These are phyloP conservation scores for Phaffia tasmanica DNA, from an alignment of 768 basidiomycete genomes.

Conservation along the genomic window DNA sequence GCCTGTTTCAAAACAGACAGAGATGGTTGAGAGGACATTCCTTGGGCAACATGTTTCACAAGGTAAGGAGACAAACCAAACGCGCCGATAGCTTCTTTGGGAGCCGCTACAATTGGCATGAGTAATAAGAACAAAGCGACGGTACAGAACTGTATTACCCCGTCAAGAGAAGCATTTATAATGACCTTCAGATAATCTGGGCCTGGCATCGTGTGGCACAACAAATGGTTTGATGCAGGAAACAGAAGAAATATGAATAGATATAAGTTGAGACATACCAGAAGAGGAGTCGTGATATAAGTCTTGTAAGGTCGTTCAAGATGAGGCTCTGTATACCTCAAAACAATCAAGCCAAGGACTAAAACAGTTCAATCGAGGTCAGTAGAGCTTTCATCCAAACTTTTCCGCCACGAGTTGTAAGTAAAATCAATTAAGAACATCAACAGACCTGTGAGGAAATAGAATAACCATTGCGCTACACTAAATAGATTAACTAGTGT, in stretches of 20 bases:
- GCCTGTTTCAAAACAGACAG: not conserved
- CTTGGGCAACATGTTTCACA: too few species aligned
- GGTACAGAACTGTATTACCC: conserved; percentile 18
- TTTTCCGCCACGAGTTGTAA: not conserved
- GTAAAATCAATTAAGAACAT: conserved; percentile 43
- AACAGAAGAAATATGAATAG: not conserved
- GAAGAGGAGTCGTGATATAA: conserved; percentile 12
- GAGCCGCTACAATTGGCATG: conserved; percentile 91
- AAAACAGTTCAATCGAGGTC: conserved; percentile 31
- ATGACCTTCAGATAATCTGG: not conserved
- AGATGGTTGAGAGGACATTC: not conserved
- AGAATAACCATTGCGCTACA: conserved; percentile 38
- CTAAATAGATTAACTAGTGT: conserved; percentile 22
- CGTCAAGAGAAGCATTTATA: too few species aligned
- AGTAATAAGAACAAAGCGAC: conserved; percentile 79
- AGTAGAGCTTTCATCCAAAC: not conserved
- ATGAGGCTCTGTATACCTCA: conserved; percentile 73
- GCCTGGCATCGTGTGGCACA: not conserved
- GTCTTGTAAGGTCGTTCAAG: conserved; percentile 54
- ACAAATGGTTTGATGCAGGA: not conserved
- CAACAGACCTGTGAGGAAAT: conserved; percentile 36
- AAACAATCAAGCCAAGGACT: conserved; percentile 77
- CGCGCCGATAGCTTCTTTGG: conserved; percentile 73
- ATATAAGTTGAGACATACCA: not conserved
- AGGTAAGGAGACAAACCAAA: conserved; percentile 47